Base-by-base conservation (phyloP, 164 flowering plant species). In the Aristolochia californica region DNA sequence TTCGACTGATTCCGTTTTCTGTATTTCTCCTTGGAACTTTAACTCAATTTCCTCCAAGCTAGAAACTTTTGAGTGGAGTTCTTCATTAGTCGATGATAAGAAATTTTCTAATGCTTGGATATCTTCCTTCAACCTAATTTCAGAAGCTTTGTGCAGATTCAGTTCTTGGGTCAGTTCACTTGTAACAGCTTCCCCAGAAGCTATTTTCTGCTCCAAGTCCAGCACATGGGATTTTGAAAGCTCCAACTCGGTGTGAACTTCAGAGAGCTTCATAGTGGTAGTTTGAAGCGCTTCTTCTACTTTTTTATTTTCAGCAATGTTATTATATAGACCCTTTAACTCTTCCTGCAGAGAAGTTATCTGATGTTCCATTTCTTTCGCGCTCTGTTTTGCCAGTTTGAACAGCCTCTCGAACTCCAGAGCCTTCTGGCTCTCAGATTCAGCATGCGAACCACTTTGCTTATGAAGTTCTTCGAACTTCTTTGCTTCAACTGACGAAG, bases 311-410 rank as follows among this genome's bases (percentile, higher is more conserved):
- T 80, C 87, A 13, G 83, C 70, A 57, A 88, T 70, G 74, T 82
- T 86, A 24, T 77, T 81, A 62, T 80, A 62, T 9, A 88, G 71
- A 43, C 78, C 78, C 69, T 83, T 80, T 60, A 88, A 43, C 65
- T 91, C 96, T 52, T 68, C 78, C 50, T 86, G 83, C 0, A 88
- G 56, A 23, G 78, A 64, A 66, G 75, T 74, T 77, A 79, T 70
- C 72, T 80, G 91, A 66, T 72, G 80, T 68, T 86, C 91, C 80
- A 78, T 63, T 67, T 78, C 88, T 63, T 74, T 78, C 24, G 87
- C 81, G 62, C 77, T 77, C 16, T 52, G 11, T 65, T 80, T 81
- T 5, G 96, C 78, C 30, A 55, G 24, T 55, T 86, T 83, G 60
- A 88, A 89, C 66, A 80, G 56, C 62, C 66, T 78, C 70, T 85